Base-by-base conservation (phyloP, 345 rosid genomes). In the Cardamine resedifolia region DNA sequence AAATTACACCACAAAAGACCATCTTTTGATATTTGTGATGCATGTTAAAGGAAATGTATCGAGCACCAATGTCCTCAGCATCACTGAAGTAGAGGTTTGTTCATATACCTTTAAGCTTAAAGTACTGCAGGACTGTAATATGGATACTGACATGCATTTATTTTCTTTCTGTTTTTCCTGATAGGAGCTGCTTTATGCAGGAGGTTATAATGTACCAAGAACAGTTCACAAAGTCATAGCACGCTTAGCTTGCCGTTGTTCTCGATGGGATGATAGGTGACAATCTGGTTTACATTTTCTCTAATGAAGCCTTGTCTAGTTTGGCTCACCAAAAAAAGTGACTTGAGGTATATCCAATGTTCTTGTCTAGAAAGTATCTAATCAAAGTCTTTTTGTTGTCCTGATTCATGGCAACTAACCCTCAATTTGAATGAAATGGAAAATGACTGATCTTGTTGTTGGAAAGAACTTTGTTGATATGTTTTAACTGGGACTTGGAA, bases 211-310 rank as follows among this genome's bases (percentile, higher is more conserved):
- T 80, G 79, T 82, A 20, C 99, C 99, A 20, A 83, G 78, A 78
- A 88, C 99, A 19, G 91, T 81, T 68, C 99, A 95, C 78, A 97
- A 91, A 80, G 84, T 95, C 78, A 86, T 91, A 72, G 96, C 96
- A 34, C 83, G 76, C 49, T 81, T 95, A 70, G 93, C 96, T 72
- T 76, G 83, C 76, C 90, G 93, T 34, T 90, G 91, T 60, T 75
- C 81, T 65, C 86, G 96, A 45, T 95, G 99, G 99, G 99, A 95
- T 87, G 97, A 95, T 73, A 89, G 97, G 99, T 91, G 74, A 71
- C 31, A 49, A 43, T 43, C 51, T 71, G 15, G 53, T 63, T 55
- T 56, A 64, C 26, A 21, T 21, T 64, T 70, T 34, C 48, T 49
- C n/a, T 30, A 21, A 20, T 30, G 44, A 21, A 62, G 4, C 19